Conservation (phyloP, 1,284 basidiomycete genomes). For the Ceratobasidium sp. region DNA sequence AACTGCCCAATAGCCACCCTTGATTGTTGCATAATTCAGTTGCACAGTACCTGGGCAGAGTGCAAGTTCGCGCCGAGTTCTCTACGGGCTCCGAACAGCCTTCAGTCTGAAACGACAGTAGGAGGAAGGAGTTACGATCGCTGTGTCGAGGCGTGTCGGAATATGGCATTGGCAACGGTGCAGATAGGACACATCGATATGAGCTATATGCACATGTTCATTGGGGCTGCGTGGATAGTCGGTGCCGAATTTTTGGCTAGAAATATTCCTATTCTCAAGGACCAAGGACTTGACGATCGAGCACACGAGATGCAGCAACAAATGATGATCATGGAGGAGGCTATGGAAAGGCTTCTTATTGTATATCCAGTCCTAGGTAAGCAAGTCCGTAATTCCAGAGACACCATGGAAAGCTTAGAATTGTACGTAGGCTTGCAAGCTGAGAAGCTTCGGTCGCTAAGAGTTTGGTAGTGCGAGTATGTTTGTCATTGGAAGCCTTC, state of each 20-base stretch:
- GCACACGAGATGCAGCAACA: background rate
- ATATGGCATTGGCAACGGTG: background rate
- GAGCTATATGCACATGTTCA: constrained; percentile 24
- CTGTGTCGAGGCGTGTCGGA: constrained; percentile 9
- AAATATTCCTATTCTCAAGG: background rate
- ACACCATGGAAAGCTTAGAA: background rate
- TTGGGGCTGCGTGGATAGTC: background rate
- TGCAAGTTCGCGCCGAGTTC: background rate
- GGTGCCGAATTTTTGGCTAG: background rate
- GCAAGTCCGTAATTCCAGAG: background rate
- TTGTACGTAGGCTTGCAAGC: background rate
- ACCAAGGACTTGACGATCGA: background rate
- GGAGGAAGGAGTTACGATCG: background rate
- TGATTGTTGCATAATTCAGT: constrained; percentile 2
- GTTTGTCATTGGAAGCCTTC: too few relatives aligned
- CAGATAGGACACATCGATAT: background rate
- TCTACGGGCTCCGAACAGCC: background rate
- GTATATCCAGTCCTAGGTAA: constrained; percentile 5
- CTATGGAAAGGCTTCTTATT: background rate
- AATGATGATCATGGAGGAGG: background rate
- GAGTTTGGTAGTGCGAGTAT: background rate
- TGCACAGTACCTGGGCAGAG: constrained; percentile 9
- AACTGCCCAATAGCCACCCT: background rate
- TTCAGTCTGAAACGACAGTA: constrained; percentile 5
- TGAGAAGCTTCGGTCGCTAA: background rate